phyloP scores from a whole-genome alignment of 2,329 filamentous ascomycete species.

The Fusarium cicatricum region DNA sequence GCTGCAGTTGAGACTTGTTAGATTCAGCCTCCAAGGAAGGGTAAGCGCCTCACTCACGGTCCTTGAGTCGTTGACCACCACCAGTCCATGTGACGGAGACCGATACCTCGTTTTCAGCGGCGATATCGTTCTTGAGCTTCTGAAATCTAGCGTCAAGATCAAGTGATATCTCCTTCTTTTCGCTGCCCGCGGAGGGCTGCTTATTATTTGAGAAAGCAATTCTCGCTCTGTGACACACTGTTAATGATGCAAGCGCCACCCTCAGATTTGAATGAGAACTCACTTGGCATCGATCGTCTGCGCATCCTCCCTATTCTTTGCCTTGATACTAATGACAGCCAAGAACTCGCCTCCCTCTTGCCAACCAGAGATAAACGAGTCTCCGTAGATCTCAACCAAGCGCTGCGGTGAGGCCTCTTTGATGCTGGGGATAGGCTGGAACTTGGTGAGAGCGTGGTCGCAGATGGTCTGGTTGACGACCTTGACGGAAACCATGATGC shows the following conservation, averaged over 20 bases:
- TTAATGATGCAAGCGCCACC: too few species aligned
- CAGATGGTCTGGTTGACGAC: conserved; percentile 15
- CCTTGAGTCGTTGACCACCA: conserved; percentile 12
- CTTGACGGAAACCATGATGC: conserved; percentile 14
- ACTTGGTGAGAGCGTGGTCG: conserved; percentile 4
- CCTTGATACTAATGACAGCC: conserved; percentile 10
- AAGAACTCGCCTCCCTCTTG: conserved; percentile 10
- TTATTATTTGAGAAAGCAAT: too few species aligned
- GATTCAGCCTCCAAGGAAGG: neutral
- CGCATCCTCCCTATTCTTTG: neutral
- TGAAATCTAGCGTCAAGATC: neutral
- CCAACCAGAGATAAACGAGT: conserved; percentile 10
- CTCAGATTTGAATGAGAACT: too few species aligned
- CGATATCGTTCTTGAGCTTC: conserved; percentile 1
- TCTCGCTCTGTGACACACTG: too few species aligned
- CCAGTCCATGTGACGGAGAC: conserved; percentile 17
- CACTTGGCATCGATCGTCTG: conserved; percentile 8
- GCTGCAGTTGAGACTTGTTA: neutral
- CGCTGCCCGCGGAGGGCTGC: too few species aligned
- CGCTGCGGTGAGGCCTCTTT: too few species aligned
- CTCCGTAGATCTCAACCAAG: conserved; percentile 5
- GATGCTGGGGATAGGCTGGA: neutral
- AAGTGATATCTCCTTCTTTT: too few species aligned
- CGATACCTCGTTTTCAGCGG: conserved; percentile 11
- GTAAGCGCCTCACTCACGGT: too few species aligned